These are phyloP conservation scores for Mucor lusitanicus DNA, from an alignment of 371 early-diverging fungal species.

Conservation along the genomic window DNA sequence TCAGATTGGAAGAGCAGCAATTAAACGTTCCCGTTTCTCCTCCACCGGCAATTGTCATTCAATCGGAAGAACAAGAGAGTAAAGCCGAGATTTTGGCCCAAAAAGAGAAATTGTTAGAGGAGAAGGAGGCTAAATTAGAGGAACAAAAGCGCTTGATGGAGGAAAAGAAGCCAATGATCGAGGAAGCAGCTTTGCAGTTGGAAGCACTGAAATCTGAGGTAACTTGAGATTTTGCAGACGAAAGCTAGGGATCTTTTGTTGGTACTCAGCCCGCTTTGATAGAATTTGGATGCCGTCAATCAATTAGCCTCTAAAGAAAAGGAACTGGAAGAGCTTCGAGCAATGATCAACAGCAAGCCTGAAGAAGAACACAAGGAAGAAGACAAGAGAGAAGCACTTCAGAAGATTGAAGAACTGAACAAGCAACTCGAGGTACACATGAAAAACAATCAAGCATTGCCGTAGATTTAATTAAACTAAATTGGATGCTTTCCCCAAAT, in stretches of 20 bases:
- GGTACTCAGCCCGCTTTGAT: neutral
- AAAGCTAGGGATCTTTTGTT: too few species aligned
- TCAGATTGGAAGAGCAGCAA: slow-evolving; percentile 21
- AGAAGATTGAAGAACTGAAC: slow-evolving; percentile 35
- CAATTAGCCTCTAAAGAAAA: slow-evolving; percentile 43
- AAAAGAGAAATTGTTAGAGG: slow-evolving; percentile 29
- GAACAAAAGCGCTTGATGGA: slow-evolving; percentile 27
- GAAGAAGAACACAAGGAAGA: slow-evolving; percentile 22
- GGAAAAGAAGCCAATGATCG: slow-evolving; percentile 26
- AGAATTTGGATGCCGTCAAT: slow-evolving; percentile 45
- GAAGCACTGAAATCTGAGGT: slow-evolving; percentile 39
- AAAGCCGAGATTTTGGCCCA: slow-evolving; percentile 26
- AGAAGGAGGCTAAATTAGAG: slow-evolving; percentile 28
- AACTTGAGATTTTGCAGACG: neutral
- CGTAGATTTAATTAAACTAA: neutral
- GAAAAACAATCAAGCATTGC: neutral
- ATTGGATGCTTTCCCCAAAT: neutral
- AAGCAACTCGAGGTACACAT: slow-evolving; percentile 36
- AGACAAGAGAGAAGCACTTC: slow-evolving; percentile 24
- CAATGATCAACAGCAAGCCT: slow-evolving; percentile 20
- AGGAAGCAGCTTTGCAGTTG: slow-evolving; percentile 32
- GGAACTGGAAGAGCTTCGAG: slow-evolving; percentile 38
- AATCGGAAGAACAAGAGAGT: slow-evolving; percentile 13
- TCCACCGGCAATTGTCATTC: slow-evolving; percentile 18
- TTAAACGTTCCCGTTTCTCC: slow-evolving; percentile 4